A percentile compares a stretch with the other conserved stretches of the same genome.
phyloP scores from a whole-genome alignment of 495 filamentous ascomycete species.

The Podospora pseudopauciseta region DNA sequence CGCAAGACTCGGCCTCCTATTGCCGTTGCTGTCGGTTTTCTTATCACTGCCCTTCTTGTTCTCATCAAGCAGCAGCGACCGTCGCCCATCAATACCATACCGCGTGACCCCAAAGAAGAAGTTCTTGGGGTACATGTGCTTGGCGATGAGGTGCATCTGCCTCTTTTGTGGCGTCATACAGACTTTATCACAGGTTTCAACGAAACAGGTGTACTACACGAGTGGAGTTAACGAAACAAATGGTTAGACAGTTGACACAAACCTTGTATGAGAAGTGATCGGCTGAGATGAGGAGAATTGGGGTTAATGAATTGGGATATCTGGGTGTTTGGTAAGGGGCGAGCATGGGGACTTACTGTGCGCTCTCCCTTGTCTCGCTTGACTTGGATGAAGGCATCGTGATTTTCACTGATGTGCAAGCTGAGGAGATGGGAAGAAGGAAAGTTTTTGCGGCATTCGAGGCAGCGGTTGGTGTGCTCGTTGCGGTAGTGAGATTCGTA shows the following conservation, averaged over 20 bases:
- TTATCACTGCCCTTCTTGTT: slow-evolving; percentile 27
- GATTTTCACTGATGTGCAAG: slow-evolving; percentile 88
- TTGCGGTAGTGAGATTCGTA: slow-evolving; percentile 86
- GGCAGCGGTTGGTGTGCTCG: slow-evolving; percentile 78
- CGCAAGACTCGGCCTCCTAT: slow-evolving; percentile 40
- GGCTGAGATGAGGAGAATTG: not conserved
- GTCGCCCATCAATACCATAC: slow-evolving; percentile 79
- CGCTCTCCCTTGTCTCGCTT: slow-evolving; percentile 76
- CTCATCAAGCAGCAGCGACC: slow-evolving; percentile 63
- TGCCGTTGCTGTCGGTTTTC: not conserved
- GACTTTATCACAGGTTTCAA: slow-evolving; percentile 80
- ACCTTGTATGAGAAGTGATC: not conserved
- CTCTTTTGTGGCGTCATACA: slow-evolving; percentile 82
- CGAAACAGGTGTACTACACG: slow-evolving; percentile 79
- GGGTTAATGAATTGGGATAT: not conserved
- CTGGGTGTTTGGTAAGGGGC: not conserved
- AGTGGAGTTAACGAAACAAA: not conserved
- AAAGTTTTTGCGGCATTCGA: slow-evolving; percentile 76
- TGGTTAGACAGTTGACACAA: slow-evolving; percentile 9
- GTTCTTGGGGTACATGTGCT: slow-evolving; percentile 87
- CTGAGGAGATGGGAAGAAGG: slow-evolving; percentile 66
- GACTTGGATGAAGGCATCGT: slow-evolving; percentile 74
- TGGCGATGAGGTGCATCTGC: slow-evolving; percentile 82
- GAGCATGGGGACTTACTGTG: slow-evolving; percentile 58
- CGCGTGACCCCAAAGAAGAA: slow-evolving; percentile 90